These are phyloP conservation scores for Juglanconis sp. DNA, from an alignment of 2,329 filamentous ascomycete species.

Conservation along the genomic window DNA sequence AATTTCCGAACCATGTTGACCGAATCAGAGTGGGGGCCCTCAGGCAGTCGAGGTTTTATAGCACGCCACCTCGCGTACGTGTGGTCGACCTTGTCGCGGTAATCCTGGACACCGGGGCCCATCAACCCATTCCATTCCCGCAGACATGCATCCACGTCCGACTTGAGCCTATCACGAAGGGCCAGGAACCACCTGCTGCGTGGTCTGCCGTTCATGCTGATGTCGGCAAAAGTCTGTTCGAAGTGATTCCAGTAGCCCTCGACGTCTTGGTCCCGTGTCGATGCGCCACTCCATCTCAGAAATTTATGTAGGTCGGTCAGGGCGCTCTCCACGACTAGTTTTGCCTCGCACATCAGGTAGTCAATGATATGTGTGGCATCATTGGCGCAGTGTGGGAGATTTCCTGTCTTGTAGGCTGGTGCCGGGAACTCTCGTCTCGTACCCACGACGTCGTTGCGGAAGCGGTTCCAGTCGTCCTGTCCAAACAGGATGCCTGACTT, in stretches of 20 bases:
- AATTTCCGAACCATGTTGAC: neutral
- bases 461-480: constrained; percentile 35
- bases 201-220: constrained; percentile 6
- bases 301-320: constrained; percentile 31
- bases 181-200: constrained; percentile 1
- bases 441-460: constrained; percentile 28
- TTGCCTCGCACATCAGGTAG: constrained; percentile 56
- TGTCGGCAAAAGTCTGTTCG: constrained; percentile 30
- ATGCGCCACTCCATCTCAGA: neutral
- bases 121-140: constrained; percentile 30
- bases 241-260: constrained; percentile 35
- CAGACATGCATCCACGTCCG: constrained; percentile 30
- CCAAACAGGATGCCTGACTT: constrained; percentile 54
- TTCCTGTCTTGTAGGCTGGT: constrained; percentile 7
- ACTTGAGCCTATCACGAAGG: constrained; percentile 14
- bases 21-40: neutral
- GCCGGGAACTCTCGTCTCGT: neutral
- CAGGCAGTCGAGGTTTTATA: constrained; percentile 34
- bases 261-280: constrained; percentile 10
- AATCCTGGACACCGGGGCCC: constrained; percentile 13
- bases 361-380: constrained; percentile 55
- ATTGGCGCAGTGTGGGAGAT: neutral
- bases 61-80: constrained; percentile 40
- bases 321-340: constrained; percentile 36
- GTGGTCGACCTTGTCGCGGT: constrained; percentile 27